Percentiles rank a stretch among this genome's conserved stretches.
phyloP scores from a whole-genome alignment of 208 protist genomes.

The Vickermania ingenoplastis region DNA sequence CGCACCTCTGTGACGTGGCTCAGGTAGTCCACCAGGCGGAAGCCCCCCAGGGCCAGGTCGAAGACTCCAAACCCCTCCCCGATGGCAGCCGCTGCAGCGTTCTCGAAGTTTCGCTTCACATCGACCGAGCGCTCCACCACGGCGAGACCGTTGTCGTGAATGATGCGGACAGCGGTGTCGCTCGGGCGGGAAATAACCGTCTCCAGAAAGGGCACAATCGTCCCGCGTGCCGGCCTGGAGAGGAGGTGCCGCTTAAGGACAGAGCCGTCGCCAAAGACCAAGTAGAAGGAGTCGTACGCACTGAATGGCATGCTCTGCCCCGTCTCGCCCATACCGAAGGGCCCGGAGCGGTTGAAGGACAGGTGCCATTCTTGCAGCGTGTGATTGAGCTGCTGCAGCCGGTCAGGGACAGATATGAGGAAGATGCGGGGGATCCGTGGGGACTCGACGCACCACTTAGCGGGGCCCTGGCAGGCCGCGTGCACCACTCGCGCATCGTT shows the following conservation, averaged over 20 bases:
- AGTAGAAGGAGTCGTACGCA: conserved; percentile 25
- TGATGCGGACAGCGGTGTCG: conserved; percentile 45
- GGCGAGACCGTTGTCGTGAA: conserved; percentile 49
- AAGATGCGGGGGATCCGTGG: conserved; percentile 62
- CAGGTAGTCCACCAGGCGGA: conserved; percentile 75
- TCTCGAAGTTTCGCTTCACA: conserved; percentile 17
- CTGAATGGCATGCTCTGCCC: background rate
- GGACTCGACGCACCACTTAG: conserved; percentile 62
- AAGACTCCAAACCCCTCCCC: conserved; percentile 74
- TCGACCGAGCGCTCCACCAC: conserved; percentile 62
- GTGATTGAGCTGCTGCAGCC: background rate
- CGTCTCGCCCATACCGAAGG: background rate
- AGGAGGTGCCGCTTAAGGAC: conserved; percentile 40
- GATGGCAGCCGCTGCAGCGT: conserved; percentile 38
- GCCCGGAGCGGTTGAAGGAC: background rate
- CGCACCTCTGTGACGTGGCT: conserved; percentile 52
- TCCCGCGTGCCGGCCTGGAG: conserved; percentile 7
- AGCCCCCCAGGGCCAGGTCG: conserved; percentile 55
- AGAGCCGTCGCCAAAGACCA: conserved; percentile 65
- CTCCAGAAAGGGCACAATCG: conserved; percentile 23
- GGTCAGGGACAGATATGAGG: conserved; percentile 14
- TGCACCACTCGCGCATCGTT: background rate
- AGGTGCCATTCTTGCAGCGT: background rate
- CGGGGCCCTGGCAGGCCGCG: conserved; percentile 5
- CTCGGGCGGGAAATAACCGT: conserved; percentile 50